These are phyloP conservation scores for Penicillium crystallinum DNA, from an alignment of 495 filamentous ascomycete genomes.

Conservation along the genomic window DNA sequence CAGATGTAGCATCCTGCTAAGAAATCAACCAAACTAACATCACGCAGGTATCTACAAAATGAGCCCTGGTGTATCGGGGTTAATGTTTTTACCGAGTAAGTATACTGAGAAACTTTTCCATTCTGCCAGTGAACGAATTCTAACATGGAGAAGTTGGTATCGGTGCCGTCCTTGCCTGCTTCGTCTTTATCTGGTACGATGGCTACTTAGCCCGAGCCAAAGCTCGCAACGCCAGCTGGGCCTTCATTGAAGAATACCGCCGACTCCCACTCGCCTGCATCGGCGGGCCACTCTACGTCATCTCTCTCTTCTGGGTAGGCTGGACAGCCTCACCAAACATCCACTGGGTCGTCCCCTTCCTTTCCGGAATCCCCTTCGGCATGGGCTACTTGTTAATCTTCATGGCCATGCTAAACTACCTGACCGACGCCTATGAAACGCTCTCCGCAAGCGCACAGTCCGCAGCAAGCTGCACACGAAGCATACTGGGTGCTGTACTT, in stretches of 20 bases:
- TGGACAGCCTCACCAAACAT: conserved; percentile 35
- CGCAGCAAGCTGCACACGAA: conserved; percentile 36
- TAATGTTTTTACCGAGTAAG: conserved; percentile 36
- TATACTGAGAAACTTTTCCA: not conserved
- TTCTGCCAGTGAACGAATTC: not conserved
- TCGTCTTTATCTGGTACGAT: conserved; percentile 38
- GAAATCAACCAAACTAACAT: not conserved
- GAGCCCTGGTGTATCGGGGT: conserved; percentile 30
- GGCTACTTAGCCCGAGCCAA: conserved; percentile 32
- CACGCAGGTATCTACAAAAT: conserved; percentile 30
- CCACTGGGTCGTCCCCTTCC: conserved; percentile 37
- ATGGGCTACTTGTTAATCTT: conserved; percentile 40
- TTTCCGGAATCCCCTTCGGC: conserved; percentile 36
- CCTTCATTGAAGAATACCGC: conserved; percentile 35
- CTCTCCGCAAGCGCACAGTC: conserved; percentile 41
- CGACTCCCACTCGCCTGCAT: conserved; percentile 38
- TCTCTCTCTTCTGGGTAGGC: conserved; percentile 38
- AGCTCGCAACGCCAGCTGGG: conserved; percentile 31
- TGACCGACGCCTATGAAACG: conserved; percentile 40
- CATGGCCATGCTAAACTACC: not conserved
- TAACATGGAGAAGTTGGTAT: conserved; percentile 23
- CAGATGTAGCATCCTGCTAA: not conserved
- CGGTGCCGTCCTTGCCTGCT: conserved; percentile 28
- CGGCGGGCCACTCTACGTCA: conserved; percentile 35
- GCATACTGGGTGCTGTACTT: conserved; percentile 36